phyloP scores from a whole-genome alignment of 225 moss, liverwort and hornwort genomes.

The Marchantia paleacea region DNA sequence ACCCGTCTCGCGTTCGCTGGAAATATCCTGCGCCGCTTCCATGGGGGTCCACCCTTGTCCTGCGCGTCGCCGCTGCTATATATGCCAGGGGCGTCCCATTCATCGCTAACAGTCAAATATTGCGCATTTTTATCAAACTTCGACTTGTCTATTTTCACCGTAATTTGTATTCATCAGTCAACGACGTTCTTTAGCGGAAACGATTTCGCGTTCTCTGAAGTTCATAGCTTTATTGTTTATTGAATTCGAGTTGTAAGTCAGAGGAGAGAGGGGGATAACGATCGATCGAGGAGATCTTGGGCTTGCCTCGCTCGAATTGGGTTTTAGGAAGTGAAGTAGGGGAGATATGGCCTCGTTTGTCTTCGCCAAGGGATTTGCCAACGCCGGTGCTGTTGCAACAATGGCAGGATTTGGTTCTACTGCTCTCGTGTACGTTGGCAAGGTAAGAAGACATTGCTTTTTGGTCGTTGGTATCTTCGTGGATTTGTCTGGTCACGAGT shows the following conservation, averaged over 20 bases:
- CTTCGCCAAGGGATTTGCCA: neutral
- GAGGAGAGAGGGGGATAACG: neutral
- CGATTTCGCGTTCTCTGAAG: neutral
- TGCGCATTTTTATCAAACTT: neutral
- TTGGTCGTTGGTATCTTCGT: neutral
- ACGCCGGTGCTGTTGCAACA: constrained; percentile 1
- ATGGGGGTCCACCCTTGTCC: neutral
- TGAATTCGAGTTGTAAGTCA: neutral
- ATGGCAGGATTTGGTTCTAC: constrained; percentile 2
- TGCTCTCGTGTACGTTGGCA: constrained; percentile 7
- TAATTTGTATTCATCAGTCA: too few species aligned
- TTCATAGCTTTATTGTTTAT: neutral
- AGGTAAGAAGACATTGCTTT: neutral
- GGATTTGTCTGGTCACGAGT: neutral
- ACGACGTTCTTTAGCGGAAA: too few species aligned
- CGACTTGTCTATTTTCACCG: neutral
- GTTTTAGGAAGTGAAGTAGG: neutral
- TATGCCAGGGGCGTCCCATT: neutral
- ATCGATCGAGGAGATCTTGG: neutral
- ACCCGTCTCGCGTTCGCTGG: neutral
- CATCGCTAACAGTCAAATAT: neutral
- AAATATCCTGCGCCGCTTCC: constrained; percentile 3
- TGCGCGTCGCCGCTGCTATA: neutral
- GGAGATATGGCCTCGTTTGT: constrained; percentile 17
- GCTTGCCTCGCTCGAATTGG: neutral